Percentiles rank a stretch among this genome's conserved stretches.
phyloP scores from a whole-genome alignment of 192 early-diverging fungal genomes.

The Thamnidium elegans region DNA sequence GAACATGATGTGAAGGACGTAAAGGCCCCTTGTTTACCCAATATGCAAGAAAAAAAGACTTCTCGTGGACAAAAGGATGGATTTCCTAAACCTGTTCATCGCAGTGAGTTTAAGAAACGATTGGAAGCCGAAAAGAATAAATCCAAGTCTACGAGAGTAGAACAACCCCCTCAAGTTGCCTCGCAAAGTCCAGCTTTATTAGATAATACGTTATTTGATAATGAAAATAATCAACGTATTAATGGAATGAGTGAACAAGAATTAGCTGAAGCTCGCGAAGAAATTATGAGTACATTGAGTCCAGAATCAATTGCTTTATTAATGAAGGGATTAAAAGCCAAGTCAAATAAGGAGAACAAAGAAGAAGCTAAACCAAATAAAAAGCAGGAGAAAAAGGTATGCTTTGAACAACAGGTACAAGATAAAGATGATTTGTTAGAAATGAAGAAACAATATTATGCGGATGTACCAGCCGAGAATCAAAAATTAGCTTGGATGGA shows the following conservation, averaged over 20 bases:
- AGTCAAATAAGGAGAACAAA: slow-evolving; percentile 25
- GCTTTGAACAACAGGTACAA: slow-evolving; percentile 17
- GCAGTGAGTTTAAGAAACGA: slow-evolving; percentile 33
- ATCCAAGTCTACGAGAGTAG: not conserved
- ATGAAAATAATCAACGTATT: slow-evolving; percentile 45
- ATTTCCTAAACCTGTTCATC: slow-evolving; percentile 39
- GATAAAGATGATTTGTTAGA: slow-evolving; percentile 42
- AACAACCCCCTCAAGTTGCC: not conserved
- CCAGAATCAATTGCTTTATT: slow-evolving; percentile 65
- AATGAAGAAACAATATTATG: slow-evolving; percentile 54
- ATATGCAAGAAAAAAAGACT: not conserved
- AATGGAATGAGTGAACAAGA: slow-evolving; percentile 68
- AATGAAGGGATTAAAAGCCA: slow-evolving; percentile 31
- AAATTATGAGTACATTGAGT: slow-evolving; percentile 63
- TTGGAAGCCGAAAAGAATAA: slow-evolving; percentile 16
- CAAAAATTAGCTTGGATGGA: slow-evolving; percentile 74
- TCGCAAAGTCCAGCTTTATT: no score
- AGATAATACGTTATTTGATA: not conserved
- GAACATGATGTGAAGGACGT: slow-evolving; percentile 23
- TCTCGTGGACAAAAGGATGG: slow-evolving; percentile 20
- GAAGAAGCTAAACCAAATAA: slow-evolving; percentile 9
- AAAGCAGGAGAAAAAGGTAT: slow-evolving; percentile 22
- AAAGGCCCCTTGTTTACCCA: not conserved
- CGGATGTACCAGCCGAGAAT: slow-evolving; percentile 49
- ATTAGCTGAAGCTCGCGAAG: slow-evolving; percentile 62